Base-by-base conservation (phyloP, 177 flowering plant species). In the Tripterygium wilfordii region DNA sequence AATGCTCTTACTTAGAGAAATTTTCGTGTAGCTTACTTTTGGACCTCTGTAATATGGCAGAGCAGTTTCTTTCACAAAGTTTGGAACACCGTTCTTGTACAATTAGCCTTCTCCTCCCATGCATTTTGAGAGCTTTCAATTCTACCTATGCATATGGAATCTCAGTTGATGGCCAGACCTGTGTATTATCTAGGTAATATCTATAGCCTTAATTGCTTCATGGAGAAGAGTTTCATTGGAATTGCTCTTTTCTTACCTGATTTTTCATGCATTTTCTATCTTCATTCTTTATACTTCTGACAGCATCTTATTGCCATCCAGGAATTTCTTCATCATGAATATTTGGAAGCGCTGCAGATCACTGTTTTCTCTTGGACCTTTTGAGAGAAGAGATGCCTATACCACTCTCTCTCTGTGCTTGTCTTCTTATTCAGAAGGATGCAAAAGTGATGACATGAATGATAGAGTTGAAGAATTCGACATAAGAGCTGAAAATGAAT, bases 381-480 rank as follows among this genome's bases (percentile, higher is more conserved):
- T 61, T 33, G 99, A 87, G 75, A 70, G 92, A 57, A 76, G 75
- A 69, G 96, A 84, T 76, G 96, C 85, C 27, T 92, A 76, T 58
- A 45, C 51, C 66, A 42, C 81, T 1, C 80, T 86, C 16, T 84
- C 95, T 48, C 63, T 89, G 42, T 80, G 65, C 65, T 41, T 82
- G 14, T 74, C 84, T 33, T 61, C 68, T 43, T 58, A 41, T 48
- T 42, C 15, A 18, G 67, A 70, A 55, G 76, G 50, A 36, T 38
- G 24, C 60, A 62, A 44, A 51, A 66, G 48, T 54, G 57, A 32
- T 49, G 42, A 56, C 36, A 35, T 19, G 28, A 28, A 29, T 54
- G 54, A 49, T 45, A 49, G 42, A 41, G 65, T 37, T 10, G 75
- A 72, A 49, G 68, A 62, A 39, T 82, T 82, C 62, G 82, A 80